Evolutionary conservation across 2,329 filamentous ascomycete species (phyloP), one percentile per base, ranked within the genome.

Genomic region (Penicillium italicum): DNA sequence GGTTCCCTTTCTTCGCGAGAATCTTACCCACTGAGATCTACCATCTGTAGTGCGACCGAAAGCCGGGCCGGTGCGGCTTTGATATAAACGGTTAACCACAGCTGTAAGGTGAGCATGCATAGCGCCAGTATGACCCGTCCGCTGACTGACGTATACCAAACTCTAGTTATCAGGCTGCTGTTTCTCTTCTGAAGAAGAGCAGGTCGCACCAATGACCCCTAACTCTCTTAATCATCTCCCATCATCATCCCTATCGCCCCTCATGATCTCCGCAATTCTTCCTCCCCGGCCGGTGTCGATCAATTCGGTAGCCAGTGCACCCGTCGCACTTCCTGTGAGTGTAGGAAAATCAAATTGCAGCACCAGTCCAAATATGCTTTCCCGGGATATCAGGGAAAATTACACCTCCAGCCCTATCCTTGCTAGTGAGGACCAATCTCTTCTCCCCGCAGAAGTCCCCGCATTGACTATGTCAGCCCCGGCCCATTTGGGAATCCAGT

Each of bases 271-370:
- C 30, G 68, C 69, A 28, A 28, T 38, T 40, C 14, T 24, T 57
- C 69, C 66, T 31, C 63, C 67, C 26, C 66, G 67, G 41, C 68
- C 69, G 2, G 65, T 69, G 26, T 72, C 69, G 10, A 68, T 72
- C 57, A 70, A 70, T 60, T 69, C 68, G 8, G 58, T 71, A 54
- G 63, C 62, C 20, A 66, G 64, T 55, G 50, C 58, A 20, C 18
- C 64, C 64, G 6, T 46, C 31, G 2, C 36, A 22, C 11, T 16
- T 16, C 16, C 47, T 24, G 1, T 12, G 22, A 31, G 16, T 10
- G 12, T 41, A 33, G 24, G n/a, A 1, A 67, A 70, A 58, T 48
- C 66, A 14, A 57, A 50, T 44, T 61, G 67, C 46, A 66, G 66
- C 52, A 64, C 67, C 43, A 69, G 62, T 55, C 62, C 65, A 34